Base-by-base conservation (phyloP, 148 eudicot genomes). In the Diospyros lotus region DNA sequence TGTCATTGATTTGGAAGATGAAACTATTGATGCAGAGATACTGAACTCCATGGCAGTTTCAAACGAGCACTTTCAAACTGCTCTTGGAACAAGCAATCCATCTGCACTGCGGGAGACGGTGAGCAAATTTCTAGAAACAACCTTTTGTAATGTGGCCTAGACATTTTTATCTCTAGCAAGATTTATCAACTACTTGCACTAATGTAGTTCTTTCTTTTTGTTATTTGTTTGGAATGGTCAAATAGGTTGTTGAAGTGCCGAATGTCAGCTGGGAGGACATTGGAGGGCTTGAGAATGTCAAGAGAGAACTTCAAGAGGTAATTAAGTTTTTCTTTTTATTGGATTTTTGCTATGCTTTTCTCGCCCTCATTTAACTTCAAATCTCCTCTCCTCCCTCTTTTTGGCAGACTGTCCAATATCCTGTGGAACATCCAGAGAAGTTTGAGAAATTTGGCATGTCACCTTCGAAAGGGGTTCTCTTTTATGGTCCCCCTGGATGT, bases 401-500 rank as follows among this genome's bases (percentile, higher is more conserved):
- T 10, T 60, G 66, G 71, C 60, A 85, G 88, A 85, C 88, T 78
- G 88, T 85, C 40, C 88, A 85, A 83, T 85, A 85, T 55, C 88
- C 88, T 1, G 88, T 85, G 79, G 88, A 85, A 66, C 88, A 85
- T 70, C 88, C 86, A 40, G 88, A 85, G 78, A 85, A 85, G 72
- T 85, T 81, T 8, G 83, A 81, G 75, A 81, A 81, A 63, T 81
- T 81, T 38, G 84, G 84, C 18, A 85, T 85, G 85, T 82, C 88
- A 43, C 88, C 88, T 63, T 85, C 88, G 40, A 83, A 85, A 77
- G 81, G 84, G 54, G 81, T 82, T 69, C 78, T 82, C 64, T 77
- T 82, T 66, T 82, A 82, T 52, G 81, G 81, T 1, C 81, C 78
- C 41, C 81, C 81, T 44, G 81, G 84, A 64, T 78, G 85, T 71